Evolutionary conservation across 2,329 filamentous ascomycete genomes (phyloP).

Genomic region (Colletotrichum orchidophilum): DNA sequence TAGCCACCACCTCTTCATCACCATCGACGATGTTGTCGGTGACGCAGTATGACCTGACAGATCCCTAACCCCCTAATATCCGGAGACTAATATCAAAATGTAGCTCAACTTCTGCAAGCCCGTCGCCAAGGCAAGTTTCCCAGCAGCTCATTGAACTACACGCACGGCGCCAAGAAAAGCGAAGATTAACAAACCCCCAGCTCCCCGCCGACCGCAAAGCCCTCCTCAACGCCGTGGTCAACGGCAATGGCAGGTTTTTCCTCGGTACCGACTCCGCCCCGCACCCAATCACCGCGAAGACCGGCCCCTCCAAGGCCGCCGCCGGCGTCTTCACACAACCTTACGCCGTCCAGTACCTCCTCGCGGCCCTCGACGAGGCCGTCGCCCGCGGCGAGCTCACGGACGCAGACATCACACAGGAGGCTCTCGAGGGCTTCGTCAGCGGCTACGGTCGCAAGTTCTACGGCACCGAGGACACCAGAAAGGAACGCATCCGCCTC

Average conservation of each 20-base stretch:
- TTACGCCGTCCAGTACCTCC: constrained; percentile 71
- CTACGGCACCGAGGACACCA: constrained; percentile 58
- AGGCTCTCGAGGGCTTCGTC: constrained; percentile 64
- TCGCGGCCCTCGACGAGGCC: constrained; percentile 63
- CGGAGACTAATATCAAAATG: neutral
- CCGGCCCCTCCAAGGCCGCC: constrained; percentile 59
- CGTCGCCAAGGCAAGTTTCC: constrained; percentile 71
- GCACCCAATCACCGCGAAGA: constrained; percentile 67
- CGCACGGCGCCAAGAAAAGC: neutral
- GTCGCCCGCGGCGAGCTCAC: constrained; percentile 60
- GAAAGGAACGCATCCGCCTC: constrained; percentile 65
- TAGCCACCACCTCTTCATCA: constrained; percentile 87
- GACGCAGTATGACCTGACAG: constrained; percentile 49
- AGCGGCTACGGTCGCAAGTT: constrained; percentile 62
- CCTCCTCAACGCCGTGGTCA: constrained; percentile 71
- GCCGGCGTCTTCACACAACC: constrained; percentile 86
- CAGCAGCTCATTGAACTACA: neutral
- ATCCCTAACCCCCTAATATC: neutral
- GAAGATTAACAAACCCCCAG: neutral
- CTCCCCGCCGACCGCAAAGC: constrained; percentile 75
- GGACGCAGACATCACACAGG: constrained; percentile 62
- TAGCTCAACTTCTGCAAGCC: constrained; percentile 75
- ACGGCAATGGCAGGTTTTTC: constrained; percentile 74
- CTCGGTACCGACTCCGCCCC: constrained; percentile 79
- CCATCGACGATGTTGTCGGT: constrained; percentile 75